These are phyloP conservation scores for Wickerhamomyces ciferrii DNA, from an alignment of 805 yeast genomes.

Conservation along the genomic window DNA sequence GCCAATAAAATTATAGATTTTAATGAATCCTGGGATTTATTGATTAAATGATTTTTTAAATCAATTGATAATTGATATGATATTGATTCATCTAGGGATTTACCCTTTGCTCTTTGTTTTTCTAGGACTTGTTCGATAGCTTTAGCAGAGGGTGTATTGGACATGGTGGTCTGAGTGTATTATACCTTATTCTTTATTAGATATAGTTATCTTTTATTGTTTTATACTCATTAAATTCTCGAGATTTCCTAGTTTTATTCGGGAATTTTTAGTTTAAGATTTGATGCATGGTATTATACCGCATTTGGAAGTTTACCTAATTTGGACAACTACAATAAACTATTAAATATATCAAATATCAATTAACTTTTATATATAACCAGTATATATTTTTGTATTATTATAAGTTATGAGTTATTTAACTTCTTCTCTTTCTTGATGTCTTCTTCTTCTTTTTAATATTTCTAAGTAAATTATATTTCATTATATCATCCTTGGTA, in stretches of 20 bases:
- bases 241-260: neutral
- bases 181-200: too few relatives aligned
- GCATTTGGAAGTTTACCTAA: neutral
- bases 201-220: too few relatives aligned
- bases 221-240: neutral
- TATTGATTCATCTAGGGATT: constrained; percentile 12
- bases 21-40: constrained; percentile 43
- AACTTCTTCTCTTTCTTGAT: neutral
- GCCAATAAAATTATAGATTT: constrained; percentile 51
- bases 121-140: constrained; percentile 17
- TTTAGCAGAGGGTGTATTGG: constrained; percentile 2
- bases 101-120: constrained; percentile 10
- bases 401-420: neutral
- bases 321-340: too few relatives aligned
- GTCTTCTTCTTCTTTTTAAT: neutral
- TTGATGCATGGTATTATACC: too few relatives aligned
- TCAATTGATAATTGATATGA: constrained; percentile 18
- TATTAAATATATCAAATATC: too few relatives aligned
- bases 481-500: constrained; percentile 14
- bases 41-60: constrained; percentile 35
- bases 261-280: neutral
- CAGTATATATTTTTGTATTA: too few relatives aligned
- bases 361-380: neutral
- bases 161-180: constrained; percentile 3
- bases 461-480: neutral